Conservation (phyloP, 2,329 filamentous ascomycete species). For the Pseudopyricularia cyperi region DNA sequence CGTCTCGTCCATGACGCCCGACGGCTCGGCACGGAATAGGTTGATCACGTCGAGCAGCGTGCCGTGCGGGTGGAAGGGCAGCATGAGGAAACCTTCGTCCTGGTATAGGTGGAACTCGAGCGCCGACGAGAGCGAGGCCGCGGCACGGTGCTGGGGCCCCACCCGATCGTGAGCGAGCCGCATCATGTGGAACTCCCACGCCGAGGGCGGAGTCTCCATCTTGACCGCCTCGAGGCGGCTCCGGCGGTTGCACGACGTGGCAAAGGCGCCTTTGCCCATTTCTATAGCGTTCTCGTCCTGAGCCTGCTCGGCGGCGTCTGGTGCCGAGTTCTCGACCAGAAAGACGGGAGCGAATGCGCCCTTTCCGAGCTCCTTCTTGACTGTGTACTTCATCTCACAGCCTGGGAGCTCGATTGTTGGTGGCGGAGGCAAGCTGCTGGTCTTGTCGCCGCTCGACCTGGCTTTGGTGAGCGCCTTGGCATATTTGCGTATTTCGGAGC, state of each 20-base stretch:
- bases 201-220: conserved; percentile 77
- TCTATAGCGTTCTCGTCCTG: conserved; percentile 32
- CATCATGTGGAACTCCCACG: conserved; percentile 97
- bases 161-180: conserved; percentile 67
- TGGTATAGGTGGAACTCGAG: conserved; percentile 87
- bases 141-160: conserved; percentile 54
- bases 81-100: conserved; percentile 79
- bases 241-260: conserved; percentile 36
- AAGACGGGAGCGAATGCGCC: conserved; percentile 95
- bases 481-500: conserved; percentile 69
- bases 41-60: conserved; percentile 95
- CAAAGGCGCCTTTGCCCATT: conserved; percentile 50
- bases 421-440: conserved; percentile 41
- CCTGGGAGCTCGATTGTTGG: conserved; percentile 58
- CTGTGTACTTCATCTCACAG: conserved; percentile 53
- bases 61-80: conserved; percentile 80
- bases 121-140: conserved; percentile 66
- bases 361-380: conserved; percentile 78
- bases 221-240: conserved; percentile 72
- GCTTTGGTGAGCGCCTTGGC: conserved; percentile 53
- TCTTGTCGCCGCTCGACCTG: conserved; percentile 45
- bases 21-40: conserved; percentile 57
- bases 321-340: conserved; percentile 62
- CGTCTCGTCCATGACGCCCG: conserved; percentile 73
- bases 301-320: conserved; percentile 28